phyloP scores from a whole-genome alignment of 1,139 yeast species.

The Blastobotrys niveus region DNA sequence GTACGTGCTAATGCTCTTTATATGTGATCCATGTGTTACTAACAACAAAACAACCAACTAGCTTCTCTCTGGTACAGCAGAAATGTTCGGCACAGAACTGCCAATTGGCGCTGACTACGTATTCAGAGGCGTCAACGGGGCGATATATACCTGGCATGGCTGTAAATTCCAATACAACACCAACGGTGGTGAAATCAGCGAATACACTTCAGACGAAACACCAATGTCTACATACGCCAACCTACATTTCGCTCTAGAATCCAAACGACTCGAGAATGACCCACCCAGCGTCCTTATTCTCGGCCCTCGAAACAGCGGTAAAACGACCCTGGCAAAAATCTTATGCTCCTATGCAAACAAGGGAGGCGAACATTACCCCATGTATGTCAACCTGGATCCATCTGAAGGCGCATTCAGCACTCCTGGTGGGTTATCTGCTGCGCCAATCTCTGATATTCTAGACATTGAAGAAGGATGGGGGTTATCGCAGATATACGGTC shows the following conservation, averaged over 20 bases:
- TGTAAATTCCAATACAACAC: conserved; percentile 43
- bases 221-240: conserved; percentile 59
- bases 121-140: conserved; percentile 53
- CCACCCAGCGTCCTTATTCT: conserved; percentile 64
- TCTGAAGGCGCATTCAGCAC: conserved; percentile 68
- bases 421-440: conserved; percentile 84
- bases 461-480: conserved; percentile 88
- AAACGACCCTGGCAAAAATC: conserved; percentile 66
- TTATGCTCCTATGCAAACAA: conserved; percentile 73
- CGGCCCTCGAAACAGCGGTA: conserved; percentile 73
- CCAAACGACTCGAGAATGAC: conserved; percentile 37
- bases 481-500: conserved; percentile 80
- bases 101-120: conserved; percentile 62
- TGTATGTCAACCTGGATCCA: conserved; percentile 81
- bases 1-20: conserved; percentile 46
- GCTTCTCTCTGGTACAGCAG: conserved; percentile 64
- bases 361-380: conserved; percentile 51
- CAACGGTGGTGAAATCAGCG: conserved; percentile 36
- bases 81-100: conserved; percentile 87
- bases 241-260: conserved; percentile 72
- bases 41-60: conserved; percentile 12
- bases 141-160: conserved; percentile 55
- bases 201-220: conserved; percentile 67
- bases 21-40: neutral
- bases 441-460: conserved; percentile 72